Base-by-base conservation (phyloP, 176 grass and related monocot genomes). In the Lolium multiflorum region DNA sequence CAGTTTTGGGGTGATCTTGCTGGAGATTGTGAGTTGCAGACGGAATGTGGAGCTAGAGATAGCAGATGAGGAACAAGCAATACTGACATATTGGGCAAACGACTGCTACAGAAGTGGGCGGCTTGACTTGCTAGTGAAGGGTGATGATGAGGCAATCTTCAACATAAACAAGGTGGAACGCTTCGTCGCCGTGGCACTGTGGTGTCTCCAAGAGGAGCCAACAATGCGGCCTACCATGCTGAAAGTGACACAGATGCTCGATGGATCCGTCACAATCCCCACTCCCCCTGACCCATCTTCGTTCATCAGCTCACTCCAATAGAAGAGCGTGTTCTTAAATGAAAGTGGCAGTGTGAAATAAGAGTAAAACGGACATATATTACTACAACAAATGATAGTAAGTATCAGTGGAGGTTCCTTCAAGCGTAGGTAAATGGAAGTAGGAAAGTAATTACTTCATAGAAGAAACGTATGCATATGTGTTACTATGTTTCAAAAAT, bases 21-120 rank as follows among this genome's bases (percentile, higher is more conserved):
- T 92, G n/a, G 90, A 92, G 74, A 84, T 89, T 68, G 74, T 86
- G 48, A 83, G 87, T 46, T 89, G 82, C n/a, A 78, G 87, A n/a
- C 80, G 62, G 25, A 92, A 89, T 74, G 70, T 92, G 13, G 78
- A 89, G 52, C 62, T 44, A 4, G 76, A 79, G 15, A 76, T 56
- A 31, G 82, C 58, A 17, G 77, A 74, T 37, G 86, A 86, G 77
- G 82, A 89, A 35, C 38, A 47, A 2, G 28, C 56, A 41, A 67
- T 88, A 50, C 62, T 92, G 13, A 81, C 64, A 46, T 92, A 89
- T 20, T 89, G 78, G 87, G 90, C 87, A 70, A 85, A 85, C 39
- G 90, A 92, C 64, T 86, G 82, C 26, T 85, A 82, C 12, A 82
- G 16, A 52, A 71, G 76, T 43, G 78, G 78, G 41, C 86, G 71